These are phyloP conservation scores for Rhizophora mangle DNA, from an alignment of 345 rosid species.

Conservation along the genomic window DNA sequence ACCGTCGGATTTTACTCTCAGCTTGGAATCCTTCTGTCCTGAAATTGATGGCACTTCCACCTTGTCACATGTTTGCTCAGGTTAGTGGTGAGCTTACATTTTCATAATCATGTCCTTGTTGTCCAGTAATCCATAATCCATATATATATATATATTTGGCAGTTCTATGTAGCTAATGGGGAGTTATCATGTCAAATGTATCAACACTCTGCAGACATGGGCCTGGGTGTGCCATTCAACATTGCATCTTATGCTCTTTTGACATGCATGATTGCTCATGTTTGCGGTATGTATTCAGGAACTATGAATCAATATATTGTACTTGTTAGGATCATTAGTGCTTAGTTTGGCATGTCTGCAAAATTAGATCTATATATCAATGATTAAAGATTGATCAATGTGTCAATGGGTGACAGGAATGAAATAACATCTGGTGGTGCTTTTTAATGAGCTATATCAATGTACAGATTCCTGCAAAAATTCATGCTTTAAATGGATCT, in stretches of 20 bases:
- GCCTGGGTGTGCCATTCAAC: constrained; percentile 96
- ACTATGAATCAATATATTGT: not conserved
- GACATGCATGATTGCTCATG: constrained; percentile 89
- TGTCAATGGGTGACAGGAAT: not conserved
- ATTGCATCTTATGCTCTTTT: constrained; percentile 91
- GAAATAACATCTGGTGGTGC: not conserved
- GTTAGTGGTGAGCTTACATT: constrained; percentile 26
- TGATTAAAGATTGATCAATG: not conserved
- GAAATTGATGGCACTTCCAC: constrained; percentile 94
- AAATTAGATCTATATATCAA: too few relatives aligned
- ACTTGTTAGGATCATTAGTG: constrained; percentile 4
- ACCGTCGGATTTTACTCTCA: constrained; percentile 80
- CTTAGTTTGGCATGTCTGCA: not conserved
- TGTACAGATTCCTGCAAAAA: not conserved
- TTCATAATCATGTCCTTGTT: constrained; percentile 1
- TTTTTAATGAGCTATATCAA: not conserved
- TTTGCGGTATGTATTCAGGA: constrained; percentile 58
- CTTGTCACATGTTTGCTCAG: constrained; percentile 99
- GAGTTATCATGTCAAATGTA: constrained; percentile 98
- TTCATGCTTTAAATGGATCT: not conserved
- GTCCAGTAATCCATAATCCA: not conserved
- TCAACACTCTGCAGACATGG: constrained; percentile 98
- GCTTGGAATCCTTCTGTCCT: constrained; percentile 99
- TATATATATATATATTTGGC: constrained; percentile 18
- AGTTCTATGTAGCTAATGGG: constrained; percentile 87